These are phyloP conservation scores for Yamadazyma atmosphaerica DNA, from an alignment of 1,139 yeast species.

Conservation along the genomic window DNA sequence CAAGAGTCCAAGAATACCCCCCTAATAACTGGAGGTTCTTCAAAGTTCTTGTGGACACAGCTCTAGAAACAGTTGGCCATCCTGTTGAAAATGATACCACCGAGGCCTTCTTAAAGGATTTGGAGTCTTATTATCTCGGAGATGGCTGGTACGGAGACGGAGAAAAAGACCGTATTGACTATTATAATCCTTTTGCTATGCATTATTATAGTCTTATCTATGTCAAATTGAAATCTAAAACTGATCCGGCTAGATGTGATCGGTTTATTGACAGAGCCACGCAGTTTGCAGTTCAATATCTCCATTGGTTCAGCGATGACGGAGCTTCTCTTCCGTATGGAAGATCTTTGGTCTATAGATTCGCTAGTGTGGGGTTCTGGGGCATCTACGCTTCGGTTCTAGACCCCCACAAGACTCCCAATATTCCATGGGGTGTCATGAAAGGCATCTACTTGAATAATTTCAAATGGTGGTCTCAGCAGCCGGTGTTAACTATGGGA, in stretches of 20 bases:
- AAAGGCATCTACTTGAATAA: slow-evolving; percentile 23
- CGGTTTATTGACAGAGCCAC: slow-evolving; percentile 18
- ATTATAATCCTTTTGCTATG: slow-evolving; percentile 29
- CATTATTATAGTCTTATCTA: slow-evolving; percentile 26
- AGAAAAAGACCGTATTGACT: slow-evolving; percentile 19
- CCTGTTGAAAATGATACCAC: slow-evolving; percentile 13
- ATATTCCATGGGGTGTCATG: slow-evolving; percentile 19
- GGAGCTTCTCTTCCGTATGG: slow-evolving; percentile 28
- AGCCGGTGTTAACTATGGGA: slow-evolving; percentile 20
- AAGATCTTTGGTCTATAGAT: slow-evolving; percentile 26
- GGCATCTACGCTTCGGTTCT: slow-evolving; percentile 21
- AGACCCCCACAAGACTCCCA: slow-evolving; percentile 13
- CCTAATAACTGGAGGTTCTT: slow-evolving; percentile 27
- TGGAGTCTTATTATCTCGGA: slow-evolving; percentile 21
- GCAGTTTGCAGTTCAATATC: slow-evolving; percentile 19
- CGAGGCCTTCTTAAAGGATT: slow-evolving; percentile 16
- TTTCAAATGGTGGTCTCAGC: slow-evolving; percentile 27
- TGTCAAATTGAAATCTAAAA: slow-evolving; percentile 10
- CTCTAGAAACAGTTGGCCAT: slow-evolving; percentile 22
- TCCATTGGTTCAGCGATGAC: slow-evolving; percentile 21
- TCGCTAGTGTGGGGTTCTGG: slow-evolving; percentile 27
- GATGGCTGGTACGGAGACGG: slow-evolving; percentile 34
- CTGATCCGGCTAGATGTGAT: slow-evolving; percentile 15
- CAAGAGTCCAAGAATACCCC: slow-evolving; percentile 16
- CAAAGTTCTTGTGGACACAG: slow-evolving; percentile 24